Evolutionary conservation across 805 yeast species (phyloP).

Genomic region (Hanseniaspora jakobsenii): DNA sequence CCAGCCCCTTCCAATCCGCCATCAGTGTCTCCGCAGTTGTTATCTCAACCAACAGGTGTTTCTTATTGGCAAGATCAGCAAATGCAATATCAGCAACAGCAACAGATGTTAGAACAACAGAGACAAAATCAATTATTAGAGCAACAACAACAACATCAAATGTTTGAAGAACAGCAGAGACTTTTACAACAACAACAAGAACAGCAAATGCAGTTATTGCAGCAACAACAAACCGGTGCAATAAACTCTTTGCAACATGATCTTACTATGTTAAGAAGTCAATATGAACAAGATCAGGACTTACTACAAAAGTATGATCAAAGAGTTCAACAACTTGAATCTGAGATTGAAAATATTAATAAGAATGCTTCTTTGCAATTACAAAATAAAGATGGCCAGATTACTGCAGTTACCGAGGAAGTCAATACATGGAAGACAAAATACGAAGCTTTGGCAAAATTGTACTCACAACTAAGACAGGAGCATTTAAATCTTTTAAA

Average conservation of each 20-base stretch:
- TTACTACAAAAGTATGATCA: conserved; percentile 78
- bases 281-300: conserved; percentile 74
- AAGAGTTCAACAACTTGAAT: conserved; percentile 69
- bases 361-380: conserved; percentile 61
- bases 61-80: conserved; percentile 27
- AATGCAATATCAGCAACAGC: conserved; percentile 59
- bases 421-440: conserved; percentile 67
- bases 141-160: conserved; percentile 63
- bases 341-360: conserved; percentile 50
- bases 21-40: conserved; percentile 32
- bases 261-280: conserved; percentile 58
- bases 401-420: conserved; percentile 60
- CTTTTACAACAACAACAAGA: conserved; percentile 56
- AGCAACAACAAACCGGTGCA: conserved; percentile 63
- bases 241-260: conserved; percentile 76
- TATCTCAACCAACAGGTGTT: conserved; percentile 43
- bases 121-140: conserved; percentile 62
- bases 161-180: conserved; percentile 45
- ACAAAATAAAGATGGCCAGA: conserved; percentile 62
- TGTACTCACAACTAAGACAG: conserved; percentile 82
- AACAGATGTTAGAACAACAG: conserved; percentile 52
- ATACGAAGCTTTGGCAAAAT: conserved; percentile 78
- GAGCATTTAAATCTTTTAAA: conserved; percentile 73
- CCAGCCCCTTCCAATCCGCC: neutral
- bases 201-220: conserved; percentile 55